Conservation (phyloP, 768 basidiomycete genomes). For the Boletellus ananas region DNA sequence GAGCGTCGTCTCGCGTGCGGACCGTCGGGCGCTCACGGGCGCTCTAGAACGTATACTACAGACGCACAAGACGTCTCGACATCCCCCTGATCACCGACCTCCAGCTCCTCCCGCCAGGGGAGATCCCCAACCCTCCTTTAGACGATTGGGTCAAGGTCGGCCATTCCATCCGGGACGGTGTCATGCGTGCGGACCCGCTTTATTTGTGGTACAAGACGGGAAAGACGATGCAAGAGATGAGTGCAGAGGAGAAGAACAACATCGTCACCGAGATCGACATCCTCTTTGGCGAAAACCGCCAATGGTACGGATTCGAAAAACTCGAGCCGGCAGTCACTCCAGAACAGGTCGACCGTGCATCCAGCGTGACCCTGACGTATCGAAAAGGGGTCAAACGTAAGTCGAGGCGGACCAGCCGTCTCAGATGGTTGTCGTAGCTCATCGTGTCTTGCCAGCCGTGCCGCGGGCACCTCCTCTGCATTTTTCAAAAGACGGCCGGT, state of each 20-base stretch:
- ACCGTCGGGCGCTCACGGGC: neutral
- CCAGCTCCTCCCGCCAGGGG: constrained; percentile 53
- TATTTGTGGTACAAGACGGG: constrained; percentile 78
- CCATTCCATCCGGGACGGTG: constrained; percentile 62
- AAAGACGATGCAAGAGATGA: constrained; percentile 61
- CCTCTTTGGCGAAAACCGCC: constrained; percentile 75
- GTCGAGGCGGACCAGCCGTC: constrained; percentile 19
- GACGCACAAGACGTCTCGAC: constrained; percentile 79
- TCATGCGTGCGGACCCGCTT: constrained; percentile 51
- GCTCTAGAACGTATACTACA: constrained; percentile 67
- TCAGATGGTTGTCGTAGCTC: neutral
- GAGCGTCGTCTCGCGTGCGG: constrained; percentile 7
- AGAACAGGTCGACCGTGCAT: constrained; percentile 35
- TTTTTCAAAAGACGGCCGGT: constrained; percentile 78
- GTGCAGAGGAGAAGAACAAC: constrained; percentile 49
- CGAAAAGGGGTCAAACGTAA: constrained; percentile 72
- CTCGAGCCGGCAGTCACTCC: constrained; percentile 56
- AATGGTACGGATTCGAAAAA: constrained; percentile 86
- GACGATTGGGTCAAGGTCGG: constrained; percentile 63
- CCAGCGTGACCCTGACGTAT: constrained; percentile 62
- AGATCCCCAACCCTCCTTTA: constrained; percentile 42
- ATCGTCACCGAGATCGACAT: constrained; percentile 93
- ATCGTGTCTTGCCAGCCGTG: constrained; percentile 39
- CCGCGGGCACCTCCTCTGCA: constrained; percentile 76
- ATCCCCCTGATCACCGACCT: constrained; percentile 76